Percentiles rank a stretch among this genome's conserved stretches.
phyloP scores from a whole-genome alignment of 1,139 yeast species.

The Blastobotrys niveus region DNA sequence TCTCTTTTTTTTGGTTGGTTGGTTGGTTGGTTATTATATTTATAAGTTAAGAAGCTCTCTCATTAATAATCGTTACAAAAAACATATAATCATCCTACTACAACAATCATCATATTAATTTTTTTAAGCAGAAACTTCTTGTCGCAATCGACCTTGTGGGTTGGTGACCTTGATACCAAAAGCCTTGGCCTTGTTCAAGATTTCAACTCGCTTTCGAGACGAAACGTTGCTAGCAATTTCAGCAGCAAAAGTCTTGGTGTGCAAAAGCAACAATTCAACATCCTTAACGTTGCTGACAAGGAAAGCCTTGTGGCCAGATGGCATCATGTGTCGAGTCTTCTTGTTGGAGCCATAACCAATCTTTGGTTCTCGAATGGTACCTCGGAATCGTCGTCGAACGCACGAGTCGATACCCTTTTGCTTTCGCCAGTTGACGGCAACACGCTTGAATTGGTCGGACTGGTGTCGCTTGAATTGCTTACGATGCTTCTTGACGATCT shows the following conservation, averaged over 20 bases:
- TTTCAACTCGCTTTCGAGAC: conserved; percentile 96
- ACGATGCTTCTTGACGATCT: conserved; percentile 97
- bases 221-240: conserved; percentile 99
- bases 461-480: conserved; percentile 99
- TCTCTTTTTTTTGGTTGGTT: background rate
- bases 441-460: conserved; percentile 99
- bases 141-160: conserved; percentile 97
- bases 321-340: conserved; percentile 92
- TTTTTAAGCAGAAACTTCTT: conserved; percentile 66
- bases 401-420: conserved; percentile 99
- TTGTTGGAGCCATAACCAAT: conserved; percentile 99
- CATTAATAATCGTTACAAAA: conserved; percentile 25
- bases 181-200: conserved; percentile 96
- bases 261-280: conserved; percentile 92
- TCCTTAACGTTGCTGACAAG: conserved; percentile 89
- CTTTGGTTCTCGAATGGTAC: conserved; percentile 98
- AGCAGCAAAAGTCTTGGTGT: conserved; percentile 98
- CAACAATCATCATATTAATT: no score
- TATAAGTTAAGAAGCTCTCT: conserved; percentile 18
- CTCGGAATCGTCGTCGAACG: conserved; percentile 99
- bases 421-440: conserved; percentile 96
- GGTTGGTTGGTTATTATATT: conserved; percentile 1
- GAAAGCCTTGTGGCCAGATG: conserved; percentile 98
- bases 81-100: no score
- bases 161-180: conserved; percentile 98